A percentile compares a stretch with the other conserved stretches of the same genome.
phyloP scores from a whole-genome alignment of 108 stramenopile species.

The Cyclostephanos tholiformis region DNA sequence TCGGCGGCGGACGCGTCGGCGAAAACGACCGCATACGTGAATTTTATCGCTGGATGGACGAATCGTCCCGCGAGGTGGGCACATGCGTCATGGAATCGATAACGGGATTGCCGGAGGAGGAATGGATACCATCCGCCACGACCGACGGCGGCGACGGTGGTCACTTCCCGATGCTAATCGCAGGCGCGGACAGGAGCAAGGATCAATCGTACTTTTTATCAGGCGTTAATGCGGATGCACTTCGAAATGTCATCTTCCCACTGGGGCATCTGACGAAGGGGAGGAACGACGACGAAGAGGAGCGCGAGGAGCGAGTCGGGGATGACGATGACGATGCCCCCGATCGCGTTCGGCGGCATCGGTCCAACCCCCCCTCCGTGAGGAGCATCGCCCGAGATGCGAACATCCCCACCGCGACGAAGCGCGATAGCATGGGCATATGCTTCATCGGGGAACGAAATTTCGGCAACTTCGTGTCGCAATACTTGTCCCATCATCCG shows the following conservation, averaged over 20 bases:
- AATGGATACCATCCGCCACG: slow-evolving; percentile 38
- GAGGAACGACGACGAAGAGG: not conserved
- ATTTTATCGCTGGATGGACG: slow-evolving; percentile 36
- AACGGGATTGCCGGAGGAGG: slow-evolving; percentile 37
- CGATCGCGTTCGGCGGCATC: not conserved
- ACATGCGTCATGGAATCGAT: slow-evolving; percentile 27
- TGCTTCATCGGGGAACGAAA: slow-evolving; percentile 95
- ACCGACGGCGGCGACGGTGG: not conserved
- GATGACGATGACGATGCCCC: not conserved
- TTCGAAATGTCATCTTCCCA: slow-evolving; percentile 86
- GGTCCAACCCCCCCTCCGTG: slow-evolving; percentile 47
- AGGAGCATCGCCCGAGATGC: slow-evolving; percentile 76
- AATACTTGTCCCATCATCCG: slow-evolving; percentile 65
- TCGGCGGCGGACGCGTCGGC: slow-evolving; percentile 1
- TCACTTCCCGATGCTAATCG: slow-evolving; percentile 61
- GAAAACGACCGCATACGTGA: not conserved
- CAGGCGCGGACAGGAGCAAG: slow-evolving; percentile 81
- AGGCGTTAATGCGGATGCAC: slow-evolving; percentile 61
- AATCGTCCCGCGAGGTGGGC: slow-evolving; percentile 23
- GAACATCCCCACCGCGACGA: slow-evolving; percentile 78
- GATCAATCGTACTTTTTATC: slow-evolving; percentile 96
- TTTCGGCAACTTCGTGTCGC: slow-evolving; percentile 82
- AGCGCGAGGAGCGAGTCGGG: not conserved
- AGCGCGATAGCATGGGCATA: slow-evolving; percentile 93
- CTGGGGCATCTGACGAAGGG: slow-evolving; percentile 81